A percentile compares a stretch with the other conserved stretches of the same genome.
Evolutionary conservation across 1,284 basidiomycete species (phyloP).

Genomic region (Trichosporon ovoides): DNA sequence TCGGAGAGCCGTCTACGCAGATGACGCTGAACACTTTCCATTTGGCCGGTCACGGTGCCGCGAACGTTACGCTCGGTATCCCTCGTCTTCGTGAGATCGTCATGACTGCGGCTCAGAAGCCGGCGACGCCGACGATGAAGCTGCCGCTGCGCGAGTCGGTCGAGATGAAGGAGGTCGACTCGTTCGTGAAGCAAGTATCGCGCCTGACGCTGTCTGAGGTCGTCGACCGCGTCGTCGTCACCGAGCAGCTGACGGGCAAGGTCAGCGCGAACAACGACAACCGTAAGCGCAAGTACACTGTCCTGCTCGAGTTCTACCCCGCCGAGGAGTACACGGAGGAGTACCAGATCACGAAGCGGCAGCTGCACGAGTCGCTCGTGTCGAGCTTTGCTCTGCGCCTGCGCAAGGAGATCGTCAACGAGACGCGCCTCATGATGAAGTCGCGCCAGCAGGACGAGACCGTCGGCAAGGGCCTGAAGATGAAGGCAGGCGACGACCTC

Average conservation of each 20-base stretch:
- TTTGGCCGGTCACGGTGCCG: slow-evolving; percentile 97
- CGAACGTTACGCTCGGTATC: slow-evolving; percentile 98
- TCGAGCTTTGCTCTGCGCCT: slow-evolving; percentile 75
- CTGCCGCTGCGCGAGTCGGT: slow-evolving; percentile 63
- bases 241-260: slow-evolving; percentile 65
- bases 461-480: slow-evolving; percentile 70
- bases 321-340: slow-evolving; percentile 76
- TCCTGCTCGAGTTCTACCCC: slow-evolving; percentile 83
- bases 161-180: slow-evolving; percentile 58
- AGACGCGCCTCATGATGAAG: slow-evolving; percentile 79
- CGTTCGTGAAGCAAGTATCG: slow-evolving; percentile 87
- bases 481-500: slow-evolving; percentile 47
- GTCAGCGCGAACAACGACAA: slow-evolving; percentile 53
- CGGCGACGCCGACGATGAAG: slow-evolving; percentile 98
- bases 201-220: slow-evolving; percentile 84
- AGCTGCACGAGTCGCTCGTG: slow-evolving; percentile 70
- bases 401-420: slow-evolving; percentile 77
- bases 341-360: slow-evolving; percentile 69
- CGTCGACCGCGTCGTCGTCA: slow-evolving; percentile 77
- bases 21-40: slow-evolving; percentile 99
- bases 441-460: slow-evolving; percentile 77
- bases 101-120: slow-evolving; percentile 95
- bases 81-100: slow-evolving; percentile 98
- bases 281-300: slow-evolving; percentile 74
- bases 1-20: slow-evolving; percentile 98